These are phyloP conservation scores for Cutaneotrichosporon dermatis DNA, from an alignment of 1,284 basidiomycete species.

Conservation along the genomic window DNA sequence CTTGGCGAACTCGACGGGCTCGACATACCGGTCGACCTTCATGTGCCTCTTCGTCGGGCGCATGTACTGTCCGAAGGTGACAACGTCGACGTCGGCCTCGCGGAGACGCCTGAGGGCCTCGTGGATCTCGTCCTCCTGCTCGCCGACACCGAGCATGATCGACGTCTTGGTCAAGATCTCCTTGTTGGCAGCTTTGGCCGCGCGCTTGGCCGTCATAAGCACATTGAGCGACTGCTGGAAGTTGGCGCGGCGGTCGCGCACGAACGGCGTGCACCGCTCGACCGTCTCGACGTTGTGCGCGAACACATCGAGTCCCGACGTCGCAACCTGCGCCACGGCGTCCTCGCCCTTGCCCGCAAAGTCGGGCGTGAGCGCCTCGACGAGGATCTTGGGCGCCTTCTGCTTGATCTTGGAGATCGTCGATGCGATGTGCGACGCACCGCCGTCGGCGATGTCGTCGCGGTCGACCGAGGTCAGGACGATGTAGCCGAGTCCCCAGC, in stretches of 20 bases:
- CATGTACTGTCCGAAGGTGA: slow-evolving; percentile 99
- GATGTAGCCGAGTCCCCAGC: slow-evolving; percentile 98
- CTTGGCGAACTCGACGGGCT: slow-evolving; percentile 83
- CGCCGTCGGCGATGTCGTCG: slow-evolving; percentile 90
- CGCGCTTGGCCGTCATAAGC: slow-evolving; percentile 75
- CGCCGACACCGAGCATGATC: slow-evolving; percentile 97
- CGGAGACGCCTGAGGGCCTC: slow-evolving; percentile 85
- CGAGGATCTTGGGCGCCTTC: slow-evolving; percentile 91
- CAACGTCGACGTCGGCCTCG: slow-evolving; percentile 85
- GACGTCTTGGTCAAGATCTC: slow-evolving; percentile 94
- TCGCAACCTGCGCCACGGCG: slow-evolving; percentile 76
- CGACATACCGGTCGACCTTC: slow-evolving; percentile 96
- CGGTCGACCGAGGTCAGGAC: slow-evolving; percentile 95
- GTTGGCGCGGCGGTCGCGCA: slow-evolving; percentile 88
- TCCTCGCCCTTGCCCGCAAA: slow-evolving; percentile 70
- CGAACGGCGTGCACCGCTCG: slow-evolving; percentile 87
- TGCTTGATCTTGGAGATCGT: slow-evolving; percentile 94
- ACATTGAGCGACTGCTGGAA: slow-evolving; percentile 87
- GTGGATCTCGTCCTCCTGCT: slow-evolving; percentile 76
- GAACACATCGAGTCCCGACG: slow-evolving; percentile 94
- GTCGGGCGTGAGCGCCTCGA: slow-evolving; percentile 95
- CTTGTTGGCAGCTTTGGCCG: slow-evolving; percentile 69
- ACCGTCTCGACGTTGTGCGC: slow-evolving; percentile 98
- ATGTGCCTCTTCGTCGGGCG: slow-evolving; percentile 97
- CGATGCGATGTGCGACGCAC: slow-evolving; percentile 87